Evolutionary conservation across 148 eudicot genomes (phyloP).

Genomic region (Camellia lanceoleosa): DNA sequence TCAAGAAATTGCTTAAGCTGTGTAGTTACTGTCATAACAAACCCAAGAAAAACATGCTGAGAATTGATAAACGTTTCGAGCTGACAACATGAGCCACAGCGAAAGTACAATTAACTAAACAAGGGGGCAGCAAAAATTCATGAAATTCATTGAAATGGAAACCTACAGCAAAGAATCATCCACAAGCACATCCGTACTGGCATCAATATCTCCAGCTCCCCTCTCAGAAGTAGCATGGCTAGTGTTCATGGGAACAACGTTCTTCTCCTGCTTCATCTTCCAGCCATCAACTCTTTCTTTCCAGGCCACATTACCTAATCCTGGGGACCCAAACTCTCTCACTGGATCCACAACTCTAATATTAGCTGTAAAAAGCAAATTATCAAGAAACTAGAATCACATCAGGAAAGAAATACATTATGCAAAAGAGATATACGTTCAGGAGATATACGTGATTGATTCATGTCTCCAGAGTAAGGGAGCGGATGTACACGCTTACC

Average conservation of each 20-base stretch:
- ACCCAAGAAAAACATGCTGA: not conserved
- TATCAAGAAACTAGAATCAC: constrained; percentile 1
- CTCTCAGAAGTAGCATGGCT: constrained; percentile 74
- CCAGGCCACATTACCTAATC: constrained; percentile 66
- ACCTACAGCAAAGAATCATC: constrained; percentile 63
- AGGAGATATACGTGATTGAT: constrained; percentile 28
- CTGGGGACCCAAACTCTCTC: constrained; percentile 50
- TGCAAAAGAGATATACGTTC: not conserved
- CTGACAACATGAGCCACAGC: not conserved
- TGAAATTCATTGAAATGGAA: not conserved
- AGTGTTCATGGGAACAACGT: constrained; percentile 49
- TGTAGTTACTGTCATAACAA: not conserved
- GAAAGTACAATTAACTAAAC: not conserved
- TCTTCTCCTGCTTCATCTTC: constrained; percentile 59
- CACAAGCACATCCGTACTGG: constrained; percentile 53
- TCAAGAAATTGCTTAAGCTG: not conserved
- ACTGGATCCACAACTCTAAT: constrained; percentile 48
- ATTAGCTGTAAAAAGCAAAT: constrained; percentile 44
- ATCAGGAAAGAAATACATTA: not conserved
- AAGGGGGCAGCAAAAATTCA: not conserved
- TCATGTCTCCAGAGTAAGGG: constrained; percentile 27
- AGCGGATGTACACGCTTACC: constrained; percentile 35
- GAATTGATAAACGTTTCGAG: not conserved
- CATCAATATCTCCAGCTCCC: constrained; percentile 68
- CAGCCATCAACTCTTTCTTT: constrained; percentile 71